Conservation (phyloP, 177 flowering plant genomes). For the Telopea speciosissima region DNA sequence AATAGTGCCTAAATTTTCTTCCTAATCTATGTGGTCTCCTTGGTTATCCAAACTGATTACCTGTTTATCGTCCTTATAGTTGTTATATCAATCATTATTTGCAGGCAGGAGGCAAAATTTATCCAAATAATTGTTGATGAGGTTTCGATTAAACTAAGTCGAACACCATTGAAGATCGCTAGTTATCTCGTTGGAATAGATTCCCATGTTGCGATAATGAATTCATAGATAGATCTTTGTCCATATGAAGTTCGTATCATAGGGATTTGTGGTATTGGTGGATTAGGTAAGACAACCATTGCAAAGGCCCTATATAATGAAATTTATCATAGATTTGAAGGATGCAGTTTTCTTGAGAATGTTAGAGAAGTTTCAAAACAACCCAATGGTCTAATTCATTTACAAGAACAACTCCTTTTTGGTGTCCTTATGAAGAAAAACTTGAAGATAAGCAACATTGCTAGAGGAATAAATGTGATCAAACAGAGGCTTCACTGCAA, state of each 20-base stretch:
- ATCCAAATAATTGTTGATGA: neutral
- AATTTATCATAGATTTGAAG: neutral
- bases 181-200: neutral
- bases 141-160: neutral
- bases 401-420: neutral
- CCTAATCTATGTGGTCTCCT: no score
- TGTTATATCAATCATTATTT: no score
- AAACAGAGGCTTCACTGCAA: no score
- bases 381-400: neutral
- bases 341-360: conserved; percentile 1
- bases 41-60: no score
- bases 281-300: conserved; percentile 11
- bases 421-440: no score
- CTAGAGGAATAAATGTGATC: no score
- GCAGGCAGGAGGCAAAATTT: conserved; percentile 2
- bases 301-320: conserved; percentile 8
- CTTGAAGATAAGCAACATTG: no score
- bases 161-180: neutral
- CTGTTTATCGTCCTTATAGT: neutral
- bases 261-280: conserved; percentile 7
- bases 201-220: neutral
- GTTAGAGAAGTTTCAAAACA: conserved; percentile 2
- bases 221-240: neutral
- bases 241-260: conserved; percentile 1
- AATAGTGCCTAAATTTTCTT: no score